A percentile compares a stretch with the other conserved stretches of the same genome.
phyloP scores from a whole-genome alignment of 2,329 filamentous ascomycete genomes.

The Aspergillus sp. region DNA sequence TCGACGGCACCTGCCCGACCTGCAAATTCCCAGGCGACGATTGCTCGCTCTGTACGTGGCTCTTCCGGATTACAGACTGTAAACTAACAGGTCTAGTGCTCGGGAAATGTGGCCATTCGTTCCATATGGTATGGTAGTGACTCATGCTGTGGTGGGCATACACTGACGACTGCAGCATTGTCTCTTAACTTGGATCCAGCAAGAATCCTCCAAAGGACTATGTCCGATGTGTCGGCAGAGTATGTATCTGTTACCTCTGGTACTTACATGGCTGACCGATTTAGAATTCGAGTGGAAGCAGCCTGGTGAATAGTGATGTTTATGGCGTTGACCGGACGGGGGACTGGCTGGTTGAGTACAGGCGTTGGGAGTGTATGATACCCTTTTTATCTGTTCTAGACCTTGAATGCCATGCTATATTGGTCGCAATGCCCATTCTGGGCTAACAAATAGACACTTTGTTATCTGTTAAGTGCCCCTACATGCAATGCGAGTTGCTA shows the following conservation, averaged over 20 bases:
- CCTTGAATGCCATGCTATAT: neutral
- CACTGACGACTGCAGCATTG: constrained; percentile 58
- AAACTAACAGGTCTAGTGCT: constrained; percentile 53
- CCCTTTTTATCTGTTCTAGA: constrained; percentile 3
- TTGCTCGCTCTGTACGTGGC: constrained; percentile 69
- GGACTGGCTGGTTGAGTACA: neutral
- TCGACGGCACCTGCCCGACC: constrained; percentile 93
- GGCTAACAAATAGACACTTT: too few species aligned
- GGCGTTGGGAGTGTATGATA: constrained; percentile 9
- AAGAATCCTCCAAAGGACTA: constrained; percentile 83
- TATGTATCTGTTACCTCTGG: constrained; percentile 33
- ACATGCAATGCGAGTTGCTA: too few species aligned
- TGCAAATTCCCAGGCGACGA: constrained; percentile 98
- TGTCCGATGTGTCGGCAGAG: constrained; percentile 98
- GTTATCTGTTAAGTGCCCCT: too few species aligned
- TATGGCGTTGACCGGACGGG: neutral
- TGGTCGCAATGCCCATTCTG: too few species aligned
- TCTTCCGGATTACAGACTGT: neutral
- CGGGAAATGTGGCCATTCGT: constrained; percentile 93
- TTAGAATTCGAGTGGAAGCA: constrained; percentile 47
- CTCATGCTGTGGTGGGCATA: constrained; percentile 1
- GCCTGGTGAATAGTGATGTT: constrained; percentile 25
- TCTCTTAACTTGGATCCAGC: constrained; percentile 78
- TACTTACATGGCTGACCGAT: constrained; percentile 9
- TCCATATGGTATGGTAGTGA: constrained; percentile 66